phyloP scores from a whole-genome alignment of 208 protist species.

The Acanthamoeba royreba region DNA sequence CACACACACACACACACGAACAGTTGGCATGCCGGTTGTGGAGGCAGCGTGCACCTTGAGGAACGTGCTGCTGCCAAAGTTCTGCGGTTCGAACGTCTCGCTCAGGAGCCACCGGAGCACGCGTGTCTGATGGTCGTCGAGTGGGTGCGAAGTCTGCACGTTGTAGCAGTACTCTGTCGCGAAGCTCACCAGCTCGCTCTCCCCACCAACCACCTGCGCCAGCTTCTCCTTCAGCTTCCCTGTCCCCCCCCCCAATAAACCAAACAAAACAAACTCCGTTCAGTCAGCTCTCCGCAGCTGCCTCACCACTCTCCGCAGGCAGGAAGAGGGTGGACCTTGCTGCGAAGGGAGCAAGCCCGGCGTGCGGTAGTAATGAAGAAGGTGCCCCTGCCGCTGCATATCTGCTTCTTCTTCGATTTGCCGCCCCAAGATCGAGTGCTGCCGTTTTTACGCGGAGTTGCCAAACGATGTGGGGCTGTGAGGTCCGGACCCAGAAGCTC shows the following conservation, averaged over 20 bases:
- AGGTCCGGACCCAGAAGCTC: too few species aligned
- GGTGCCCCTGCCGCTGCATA: too few species aligned
- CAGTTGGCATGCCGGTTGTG: background rate
- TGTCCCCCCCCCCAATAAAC: background rate
- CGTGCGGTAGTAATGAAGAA: constrained; percentile 16
- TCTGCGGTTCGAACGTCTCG: constrained; percentile 75
- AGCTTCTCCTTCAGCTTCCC: constrained; percentile 39
- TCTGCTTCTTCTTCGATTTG: too few species aligned
- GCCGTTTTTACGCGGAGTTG: too few species aligned
- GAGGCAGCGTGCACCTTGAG: background rate
- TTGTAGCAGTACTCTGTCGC: constrained; percentile 74
- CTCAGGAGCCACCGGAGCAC: constrained; percentile 66
- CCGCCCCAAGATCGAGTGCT: too few species aligned
- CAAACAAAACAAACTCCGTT: background rate
- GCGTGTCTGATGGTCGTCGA: constrained; percentile 19
- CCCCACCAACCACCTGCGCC: background rate
- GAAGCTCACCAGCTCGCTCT: background rate
- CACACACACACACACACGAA: background rate
- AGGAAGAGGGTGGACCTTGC: background rate
- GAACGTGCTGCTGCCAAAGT: constrained; percentile 43
- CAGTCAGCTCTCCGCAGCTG: background rate
- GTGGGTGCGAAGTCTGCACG: constrained; percentile 45
- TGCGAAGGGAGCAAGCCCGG: constrained; percentile 37
- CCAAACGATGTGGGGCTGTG: too few species aligned
- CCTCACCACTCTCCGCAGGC: background rate